Base-by-base conservation (phyloP, 2,329 filamentous ascomycete genomes). In the Venturiaceae sp. region DNA sequence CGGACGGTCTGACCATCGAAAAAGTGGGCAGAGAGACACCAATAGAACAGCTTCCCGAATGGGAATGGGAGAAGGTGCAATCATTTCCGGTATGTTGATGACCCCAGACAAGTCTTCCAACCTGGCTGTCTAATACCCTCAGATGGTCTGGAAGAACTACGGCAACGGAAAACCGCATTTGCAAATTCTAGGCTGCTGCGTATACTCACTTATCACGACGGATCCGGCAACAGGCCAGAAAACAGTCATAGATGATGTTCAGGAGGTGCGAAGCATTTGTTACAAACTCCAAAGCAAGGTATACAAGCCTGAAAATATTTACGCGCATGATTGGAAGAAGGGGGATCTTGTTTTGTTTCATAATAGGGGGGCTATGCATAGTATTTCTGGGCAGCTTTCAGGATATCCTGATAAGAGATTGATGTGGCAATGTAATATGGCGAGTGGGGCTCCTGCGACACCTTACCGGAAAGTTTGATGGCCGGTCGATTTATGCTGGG, bases 301-400 rank as follows among this genome's bases (percentile, higher is more conserved):
- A 1, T 65, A 65, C 32, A 56, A 58, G 9, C 64, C 68, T 6
- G 64, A 69, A 47, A 64, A 69, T 55, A 65, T 71, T 2, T 71
- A 70, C 59, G 66, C 68, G 1, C 67, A 69, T 62, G 57, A 59
- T 1, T 70, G 67, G 66, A 59, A 65, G n/a, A 65, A 67, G 32
- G 67, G 67, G 7, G 68, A 69, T 53, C 39, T 60, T 11, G 56
- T 59, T 13, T 37, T 60, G 13, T 58, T 60, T n/a, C 59, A 60
- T 59, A 71, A 71, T 58, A 62, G 66, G 34, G 68, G 68, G 0
- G 68, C 69, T 7, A 63, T 66, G 65, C 69, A 71, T 57, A 66
- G 62, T 37, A 69, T 71, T 50, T 68, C 68, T 7, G 68, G 69
- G 0, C 63, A 69, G 46, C 47, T 68, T 28, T 59, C 16, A 5